Evolutionary conservation across 805 yeast genomes (phyloP), one percentile per base, ranked within the genome.

Genomic region (Yarrowia osloensis): DNA sequence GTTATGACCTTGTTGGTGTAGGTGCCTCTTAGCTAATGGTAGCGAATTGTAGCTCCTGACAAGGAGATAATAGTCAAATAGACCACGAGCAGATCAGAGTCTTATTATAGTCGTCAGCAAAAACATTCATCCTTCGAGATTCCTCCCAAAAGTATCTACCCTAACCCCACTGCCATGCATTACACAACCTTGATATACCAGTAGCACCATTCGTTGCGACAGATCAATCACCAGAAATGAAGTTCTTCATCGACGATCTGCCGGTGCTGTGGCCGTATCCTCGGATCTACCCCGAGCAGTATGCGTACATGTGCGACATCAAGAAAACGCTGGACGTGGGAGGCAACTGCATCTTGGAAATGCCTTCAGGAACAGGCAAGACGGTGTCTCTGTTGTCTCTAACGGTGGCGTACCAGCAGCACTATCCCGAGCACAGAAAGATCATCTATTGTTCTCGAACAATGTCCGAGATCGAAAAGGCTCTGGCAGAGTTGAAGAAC

Each of bases 311-410:
- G 99, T 86, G 95, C 70, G 98, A 94, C 77, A 89, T 95, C 71
- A 95, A 95, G 79, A 86, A 88, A 74, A 90, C 98, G 0, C 78
- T 95, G 65, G 99, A 95, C 81, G 97, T 89, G 0, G 98, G 98
- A 1, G 99, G 99, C 13, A 93, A 93, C 75, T 90, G 97, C 78
- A 92, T 95, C 66, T 78, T 95, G 74, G 99, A 95, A 79, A 95
- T 95, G 99, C 99, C 99, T 71, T 95, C 99, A 6, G 99, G 99
- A 4, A 95, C 99, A 3, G 99, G 99, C 49, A 95, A 95, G 76
- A 95, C 99, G 42, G 90, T 95, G 3, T 92, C 98, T 0, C 81
- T 95, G 75, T 81, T 95, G 33, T 91, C 98, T 0, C 79, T 95
- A 52, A 91, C 98, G 0, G 91, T 95, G 54, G 97, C 99, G 15